These are phyloP conservation scores for Yarrowia divulgata DNA, from an alignment of 805 yeast genomes.

Conservation along the genomic window DNA sequence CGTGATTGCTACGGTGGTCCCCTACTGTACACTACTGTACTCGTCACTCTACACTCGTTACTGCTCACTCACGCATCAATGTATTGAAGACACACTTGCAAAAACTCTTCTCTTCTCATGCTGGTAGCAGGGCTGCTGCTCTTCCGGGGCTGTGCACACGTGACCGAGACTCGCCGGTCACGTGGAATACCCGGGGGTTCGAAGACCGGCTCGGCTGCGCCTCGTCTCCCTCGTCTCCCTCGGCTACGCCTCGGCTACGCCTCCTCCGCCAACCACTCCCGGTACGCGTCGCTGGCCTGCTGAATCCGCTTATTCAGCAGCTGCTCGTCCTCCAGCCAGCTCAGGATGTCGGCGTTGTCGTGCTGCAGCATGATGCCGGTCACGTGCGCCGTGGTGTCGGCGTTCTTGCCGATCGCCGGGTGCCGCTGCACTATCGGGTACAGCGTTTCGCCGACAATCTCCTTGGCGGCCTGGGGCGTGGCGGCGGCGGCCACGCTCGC, in stretches of 20 bases:
- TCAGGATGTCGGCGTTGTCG: constrained; percentile 82
- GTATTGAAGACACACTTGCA: neutral
- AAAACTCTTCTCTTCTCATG: neutral
- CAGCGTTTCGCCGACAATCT: constrained; percentile 81
- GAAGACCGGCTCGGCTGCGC: too few species aligned
- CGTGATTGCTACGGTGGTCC: too few species aligned
- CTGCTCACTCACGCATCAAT: neutral
- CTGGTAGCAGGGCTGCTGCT: neutral
- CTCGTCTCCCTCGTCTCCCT: too few species aligned
- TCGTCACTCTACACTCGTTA: too few species aligned
- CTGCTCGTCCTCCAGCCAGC: constrained; percentile 83
- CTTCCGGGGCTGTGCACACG: too few species aligned
- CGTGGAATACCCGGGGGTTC: too few species aligned
- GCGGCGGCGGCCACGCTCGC: constrained; percentile 58
- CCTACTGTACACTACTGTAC: too few species aligned
- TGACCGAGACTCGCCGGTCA: too few species aligned
- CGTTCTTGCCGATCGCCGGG: constrained; percentile 78
- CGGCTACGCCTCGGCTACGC: neutral
- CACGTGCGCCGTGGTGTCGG: constrained; percentile 86
- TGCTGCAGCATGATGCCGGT: constrained; percentile 96
- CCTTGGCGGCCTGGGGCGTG: constrained; percentile 54
- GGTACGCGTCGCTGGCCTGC: constrained; percentile 90
- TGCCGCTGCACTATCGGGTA: constrained; percentile 84
- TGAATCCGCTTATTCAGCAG: constrained; percentile 83
- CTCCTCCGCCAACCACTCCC: constrained; percentile 69